Percentiles rank a stretch among this genome's conserved stretches.
Conservation (phyloP, 1,284 basidiomycete species). For the Ustilago hordei region DNA sequence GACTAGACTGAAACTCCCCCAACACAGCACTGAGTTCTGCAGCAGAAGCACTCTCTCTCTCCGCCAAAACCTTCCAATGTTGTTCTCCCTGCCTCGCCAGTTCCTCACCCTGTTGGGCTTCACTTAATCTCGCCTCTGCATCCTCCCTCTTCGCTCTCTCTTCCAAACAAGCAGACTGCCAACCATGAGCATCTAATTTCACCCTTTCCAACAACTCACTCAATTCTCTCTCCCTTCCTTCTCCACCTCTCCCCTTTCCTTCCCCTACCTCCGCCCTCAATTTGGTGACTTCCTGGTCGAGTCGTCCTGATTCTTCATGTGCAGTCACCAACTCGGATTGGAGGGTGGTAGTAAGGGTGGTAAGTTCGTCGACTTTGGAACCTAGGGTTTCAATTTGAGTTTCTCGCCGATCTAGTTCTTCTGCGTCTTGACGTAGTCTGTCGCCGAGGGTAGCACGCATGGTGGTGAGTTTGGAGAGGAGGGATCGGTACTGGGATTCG, state of each 20-base stretch:
- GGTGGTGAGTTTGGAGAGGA: slow-evolving; percentile 87
- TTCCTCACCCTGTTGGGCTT: slow-evolving; percentile 70
- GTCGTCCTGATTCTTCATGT: slow-evolving; percentile 49
- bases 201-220: slow-evolving; percentile 55
- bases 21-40: slow-evolving; percentile 89
- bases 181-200: slow-evolving; percentile 50
- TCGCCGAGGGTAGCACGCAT: slow-evolving; percentile 95
- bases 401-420: slow-evolving; percentile 67
- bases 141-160: slow-evolving; percentile 62
- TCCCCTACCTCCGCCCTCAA: slow-evolving; percentile 6
- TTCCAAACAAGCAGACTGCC: slow-evolving; percentile 42
- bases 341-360: slow-evolving; percentile 13
- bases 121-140: slow-evolving; percentile 77
- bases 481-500: slow-evolving; percentile 83
- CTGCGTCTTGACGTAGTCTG: slow-evolving; percentile 92
- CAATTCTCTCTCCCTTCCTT: slow-evolving; percentile 42
- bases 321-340: slow-evolving; percentile 49
- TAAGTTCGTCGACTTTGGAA: slow-evolving; percentile 16
- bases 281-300: slow-evolving; percentile 43
- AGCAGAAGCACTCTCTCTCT: slow-evolving; percentile 80
- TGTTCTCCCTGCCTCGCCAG: slow-evolving; percentile 55
- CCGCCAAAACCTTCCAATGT: slow-evolving; percentile 74
- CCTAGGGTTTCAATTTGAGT: slow-evolving; percentile 63
- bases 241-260: neutral
- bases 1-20: slow-evolving; percentile 88